Percentiles rank a stretch among this genome's conserved stretches.
Conservation (phyloP, 345 rosid species). For the Physaria fendleri region DNA sequence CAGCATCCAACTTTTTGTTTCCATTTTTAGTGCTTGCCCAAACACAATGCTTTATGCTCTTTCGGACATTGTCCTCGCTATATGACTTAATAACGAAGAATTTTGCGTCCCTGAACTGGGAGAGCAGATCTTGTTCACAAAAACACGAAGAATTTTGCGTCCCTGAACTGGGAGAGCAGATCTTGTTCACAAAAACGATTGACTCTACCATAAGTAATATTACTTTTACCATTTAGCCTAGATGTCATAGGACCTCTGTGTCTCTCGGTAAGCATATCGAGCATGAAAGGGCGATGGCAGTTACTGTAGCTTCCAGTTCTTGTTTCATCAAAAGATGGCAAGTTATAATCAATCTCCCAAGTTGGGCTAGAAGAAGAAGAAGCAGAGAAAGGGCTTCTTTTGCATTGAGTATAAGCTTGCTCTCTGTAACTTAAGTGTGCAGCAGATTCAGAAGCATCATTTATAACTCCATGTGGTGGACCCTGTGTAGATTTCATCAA, state of each 20-base stretch:
- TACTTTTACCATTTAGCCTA: constrained; percentile 38
- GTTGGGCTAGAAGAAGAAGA: constrained; percentile 28
- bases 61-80: constrained; percentile 88
- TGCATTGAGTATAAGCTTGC: constrained; percentile 29
- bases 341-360: constrained; percentile 37
- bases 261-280: constrained; percentile 48
- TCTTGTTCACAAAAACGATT: constrained; percentile 41
- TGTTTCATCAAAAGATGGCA: constrained; percentile 44
- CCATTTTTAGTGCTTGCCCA: constrained; percentile 90
- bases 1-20: constrained; percentile 79
- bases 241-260: constrained; percentile 59
- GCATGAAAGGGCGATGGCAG: constrained; percentile 34
- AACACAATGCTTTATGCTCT: constrained; percentile 79
- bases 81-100: constrained; percentile 85
- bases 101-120: constrained; percentile 47
- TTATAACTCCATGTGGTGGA: constrained; percentile 34
- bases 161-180: constrained; percentile 30
- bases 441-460: constrained; percentile 40
- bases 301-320: constrained; percentile 40
- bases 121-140: constrained; percentile 36
- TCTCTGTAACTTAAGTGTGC: constrained; percentile 36
- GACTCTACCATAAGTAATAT: constrained; percentile 21
- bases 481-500: constrained; percentile 34
- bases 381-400: constrained; percentile 34
- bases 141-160: constrained; percentile 56